Conservation (phyloP, 2,329 filamentous ascomycete species). For the Arthrobotrys conoides region DNA sequence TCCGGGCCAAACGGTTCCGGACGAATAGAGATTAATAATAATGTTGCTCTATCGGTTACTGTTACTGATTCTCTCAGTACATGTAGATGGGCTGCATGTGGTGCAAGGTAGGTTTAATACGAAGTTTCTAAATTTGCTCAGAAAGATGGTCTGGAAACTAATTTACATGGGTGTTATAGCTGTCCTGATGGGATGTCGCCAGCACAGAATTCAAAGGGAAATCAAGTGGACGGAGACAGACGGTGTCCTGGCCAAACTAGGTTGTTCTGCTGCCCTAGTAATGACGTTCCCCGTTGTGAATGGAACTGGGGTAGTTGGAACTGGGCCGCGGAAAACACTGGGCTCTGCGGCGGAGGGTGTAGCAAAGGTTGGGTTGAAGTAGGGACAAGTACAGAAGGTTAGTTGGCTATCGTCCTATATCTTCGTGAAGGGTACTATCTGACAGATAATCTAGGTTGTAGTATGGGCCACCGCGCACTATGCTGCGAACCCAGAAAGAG, state of each 20-base stretch:
- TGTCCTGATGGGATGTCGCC: constrained; percentile 29
- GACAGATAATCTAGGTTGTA: background rate
- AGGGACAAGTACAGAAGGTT: constrained; percentile 27
- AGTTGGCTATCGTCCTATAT: background rate
- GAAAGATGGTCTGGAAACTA: background rate
- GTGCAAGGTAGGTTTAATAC: constrained; percentile 11
- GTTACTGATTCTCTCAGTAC: constrained; percentile 25
- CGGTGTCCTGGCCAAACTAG: background rate
- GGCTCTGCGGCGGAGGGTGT: constrained; percentile 17
- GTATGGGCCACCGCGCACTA: constrained; percentile 16
- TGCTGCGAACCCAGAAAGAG: constrained; percentile 18
- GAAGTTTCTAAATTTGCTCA: background rate
- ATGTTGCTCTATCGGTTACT: constrained; percentile 17
- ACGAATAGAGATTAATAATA: constrained; percentile 21
- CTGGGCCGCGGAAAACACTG: constrained; percentile 16
- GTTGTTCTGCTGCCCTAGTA: constrained; percentile 25
- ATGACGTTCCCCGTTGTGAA: constrained; percentile 25
- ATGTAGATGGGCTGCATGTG: constrained; percentile 21
- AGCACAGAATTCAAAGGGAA: constrained; percentile 11
- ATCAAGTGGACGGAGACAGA: constrained; percentile 22
- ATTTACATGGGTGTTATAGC: background rate
- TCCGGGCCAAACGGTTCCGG: constrained; percentile 24
- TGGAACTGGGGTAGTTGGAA: constrained; percentile 33
- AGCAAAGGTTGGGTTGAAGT: constrained; percentile 23
- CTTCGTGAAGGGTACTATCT: background rate